These are phyloP conservation scores for Ustilago esculenta DNA, from an alignment of 1,284 basidiomycete genomes.

Conservation along the genomic window DNA sequence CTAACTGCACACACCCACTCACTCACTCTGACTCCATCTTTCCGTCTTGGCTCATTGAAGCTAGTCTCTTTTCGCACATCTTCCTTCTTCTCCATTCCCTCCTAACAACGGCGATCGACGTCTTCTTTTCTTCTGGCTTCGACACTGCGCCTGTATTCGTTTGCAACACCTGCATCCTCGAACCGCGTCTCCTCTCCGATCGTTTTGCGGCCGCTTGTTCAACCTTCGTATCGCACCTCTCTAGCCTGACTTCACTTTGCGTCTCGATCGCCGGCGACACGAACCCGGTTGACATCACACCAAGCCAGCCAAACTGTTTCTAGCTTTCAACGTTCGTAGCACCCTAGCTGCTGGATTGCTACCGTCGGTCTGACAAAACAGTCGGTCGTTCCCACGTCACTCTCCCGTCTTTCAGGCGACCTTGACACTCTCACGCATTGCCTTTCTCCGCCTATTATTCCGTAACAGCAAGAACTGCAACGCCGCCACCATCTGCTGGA, in stretches of 20 bases:
- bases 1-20: neutral
- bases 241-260: constrained; percentile 3
- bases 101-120: neutral
- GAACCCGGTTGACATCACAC: neutral
- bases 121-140: neutral
- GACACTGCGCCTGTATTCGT: too few relatives aligned
- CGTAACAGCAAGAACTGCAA: too few relatives aligned
- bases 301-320: neutral
- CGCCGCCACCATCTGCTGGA: too few relatives aligned
- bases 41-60: too few relatives aligned
- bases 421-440: neutral
- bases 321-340: neutral
- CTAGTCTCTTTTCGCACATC: constrained; percentile 1
- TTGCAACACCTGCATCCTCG: too few relatives aligned
- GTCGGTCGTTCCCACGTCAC: neutral
- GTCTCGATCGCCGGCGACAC: constrained; percentile 11
- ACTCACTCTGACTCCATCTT: neutral
- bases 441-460: neutral
- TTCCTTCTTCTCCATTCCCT: neutral
- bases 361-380: constrained; percentile 6
- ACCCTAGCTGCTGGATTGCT: too few relatives aligned
- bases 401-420: neutral
- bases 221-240: constrained; percentile 2
- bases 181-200: neutral
- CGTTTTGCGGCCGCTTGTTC: constrained; percentile 1